Evolutionary conservation across 2,329 filamentous ascomycete species (phyloP).

Genomic region (Cladorrhinum sp.): DNA sequence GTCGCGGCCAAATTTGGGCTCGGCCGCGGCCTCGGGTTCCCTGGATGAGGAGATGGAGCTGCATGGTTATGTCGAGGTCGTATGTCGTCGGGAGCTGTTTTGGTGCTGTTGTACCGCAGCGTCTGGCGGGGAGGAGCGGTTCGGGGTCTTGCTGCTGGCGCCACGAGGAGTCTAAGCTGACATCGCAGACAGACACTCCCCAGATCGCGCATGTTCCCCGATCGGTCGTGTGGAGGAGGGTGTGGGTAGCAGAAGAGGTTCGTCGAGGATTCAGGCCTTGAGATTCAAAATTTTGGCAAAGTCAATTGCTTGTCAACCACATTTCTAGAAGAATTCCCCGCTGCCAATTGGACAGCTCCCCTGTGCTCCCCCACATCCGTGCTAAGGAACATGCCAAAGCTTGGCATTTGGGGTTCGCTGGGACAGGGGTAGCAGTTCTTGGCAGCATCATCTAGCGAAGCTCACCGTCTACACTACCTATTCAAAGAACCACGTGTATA

Average conservation of each 20-base stretch:
- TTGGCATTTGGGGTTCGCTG: neutral
- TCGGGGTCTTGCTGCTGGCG: conserved; percentile 8
- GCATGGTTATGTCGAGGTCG: neutral
- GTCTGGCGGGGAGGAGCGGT: conserved; percentile 6
- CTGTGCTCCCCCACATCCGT: too few species aligned
- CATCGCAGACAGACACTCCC: conserved; percentile 27
- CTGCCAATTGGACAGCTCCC: neutral
- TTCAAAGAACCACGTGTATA: neutral
- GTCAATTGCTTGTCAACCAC: neutral
- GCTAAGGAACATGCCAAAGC: too few species aligned
- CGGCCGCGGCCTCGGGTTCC: neutral
- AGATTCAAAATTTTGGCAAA: neutral
- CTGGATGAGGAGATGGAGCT: neutral
- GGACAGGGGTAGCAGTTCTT: neutral
- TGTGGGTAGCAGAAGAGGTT: neutral
- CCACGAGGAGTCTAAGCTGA: conserved; percentile 20
- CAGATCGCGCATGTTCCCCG: conserved; percentile 23
- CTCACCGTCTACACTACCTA: neutral
- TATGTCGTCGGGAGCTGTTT: neutral
- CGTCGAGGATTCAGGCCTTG: neutral
- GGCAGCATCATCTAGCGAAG: neutral
- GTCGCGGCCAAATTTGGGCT: neutral
- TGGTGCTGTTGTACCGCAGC: conserved; percentile 15
- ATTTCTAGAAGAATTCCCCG: neutral
- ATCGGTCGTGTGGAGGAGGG: neutral